Evolutionary conservation across 352 stramenopile species (phyloP).

Genomic region (Globisporangium cystogenes): DNA sequence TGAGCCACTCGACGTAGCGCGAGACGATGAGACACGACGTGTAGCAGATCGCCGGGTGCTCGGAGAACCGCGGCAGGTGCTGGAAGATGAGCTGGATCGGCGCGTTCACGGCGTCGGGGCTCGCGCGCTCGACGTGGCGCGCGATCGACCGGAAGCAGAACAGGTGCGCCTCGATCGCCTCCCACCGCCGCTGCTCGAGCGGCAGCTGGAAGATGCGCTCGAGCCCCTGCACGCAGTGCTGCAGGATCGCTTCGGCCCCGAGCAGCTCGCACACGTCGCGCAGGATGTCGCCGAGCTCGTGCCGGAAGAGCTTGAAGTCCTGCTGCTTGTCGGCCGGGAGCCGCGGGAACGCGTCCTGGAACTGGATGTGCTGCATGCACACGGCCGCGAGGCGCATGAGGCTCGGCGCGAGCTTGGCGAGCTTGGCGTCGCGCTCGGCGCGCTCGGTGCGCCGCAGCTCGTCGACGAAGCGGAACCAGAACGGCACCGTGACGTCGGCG

Average conservation of each 20-base stretch:
- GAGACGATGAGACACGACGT: slow-evolving; percentile 82
- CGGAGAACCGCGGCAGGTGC: slow-evolving; percentile 63
- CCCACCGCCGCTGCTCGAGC: slow-evolving; percentile 43
- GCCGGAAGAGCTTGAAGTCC: slow-evolving; percentile 81
- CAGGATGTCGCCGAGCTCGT: slow-evolving; percentile 74
- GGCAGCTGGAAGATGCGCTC: slow-evolving; percentile 60
- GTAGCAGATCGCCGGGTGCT: slow-evolving; percentile 79
- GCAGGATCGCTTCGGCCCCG: slow-evolving; percentile 61
- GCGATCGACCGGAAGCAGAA: slow-evolving; percentile 84
- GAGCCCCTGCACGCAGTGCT: slow-evolving; percentile 73
- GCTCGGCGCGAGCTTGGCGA: slow-evolving; percentile 38
- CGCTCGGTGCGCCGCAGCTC: slow-evolving; percentile 27
- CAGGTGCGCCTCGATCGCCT: slow-evolving; percentile 75
- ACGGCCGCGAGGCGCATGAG: slow-evolving; percentile 56
- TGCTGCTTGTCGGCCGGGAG: slow-evolving; percentile 69
- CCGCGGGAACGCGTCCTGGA: slow-evolving; percentile 54
- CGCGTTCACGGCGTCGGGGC: slow-evolving; percentile 17
- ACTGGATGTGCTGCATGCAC: slow-evolving; percentile 83
- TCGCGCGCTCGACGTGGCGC: slow-evolving; percentile 59
- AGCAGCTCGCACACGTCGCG: slow-evolving; percentile 72
- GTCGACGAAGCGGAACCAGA: slow-evolving; percentile 71
- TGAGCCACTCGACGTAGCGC: slow-evolving; percentile 75
- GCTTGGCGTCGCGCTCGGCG: slow-evolving; percentile 10
- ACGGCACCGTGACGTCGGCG: slow-evolving; percentile 79
- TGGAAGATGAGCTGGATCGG: slow-evolving; percentile 74